Percentiles rank a stretch among this genome's conserved stretches.
phyloP scores from a whole-genome alignment of 1,139 yeast species.

The Diutina catenulata region DNA sequence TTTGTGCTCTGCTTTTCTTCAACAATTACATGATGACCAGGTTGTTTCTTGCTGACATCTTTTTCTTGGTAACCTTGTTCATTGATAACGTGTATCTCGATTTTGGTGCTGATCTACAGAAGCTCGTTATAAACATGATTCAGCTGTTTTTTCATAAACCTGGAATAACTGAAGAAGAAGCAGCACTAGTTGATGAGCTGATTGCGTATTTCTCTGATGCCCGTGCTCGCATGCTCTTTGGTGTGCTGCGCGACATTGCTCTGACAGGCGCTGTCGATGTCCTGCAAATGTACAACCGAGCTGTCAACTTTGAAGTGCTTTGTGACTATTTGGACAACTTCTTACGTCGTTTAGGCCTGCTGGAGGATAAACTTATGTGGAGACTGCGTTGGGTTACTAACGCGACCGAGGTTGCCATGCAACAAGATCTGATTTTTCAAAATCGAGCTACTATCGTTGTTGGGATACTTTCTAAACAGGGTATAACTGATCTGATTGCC shows the following conservation, averaged over 20 bases:
- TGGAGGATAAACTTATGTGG: slow-evolving; percentile 48
- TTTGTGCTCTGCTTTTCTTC: slow-evolving; percentile 59
- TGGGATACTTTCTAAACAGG: slow-evolving; percentile 57
- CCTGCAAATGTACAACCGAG: slow-evolving; percentile 34
- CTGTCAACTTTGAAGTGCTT: slow-evolving; percentile 48
- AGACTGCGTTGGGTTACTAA: slow-evolving; percentile 59
- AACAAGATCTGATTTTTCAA: slow-evolving; percentile 50
- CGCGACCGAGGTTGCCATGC: slow-evolving; percentile 55
- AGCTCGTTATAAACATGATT: slow-evolving; percentile 54
- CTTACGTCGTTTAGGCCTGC: slow-evolving; percentile 35
- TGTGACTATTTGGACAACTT: slow-evolving; percentile 51
- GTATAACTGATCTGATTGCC: slow-evolving; percentile 52
- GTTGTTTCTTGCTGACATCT: slow-evolving; percentile 59
- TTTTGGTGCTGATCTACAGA: slow-evolving; percentile 55
- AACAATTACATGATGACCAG: slow-evolving; percentile 59
- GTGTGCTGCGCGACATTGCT: slow-evolving; percentile 54
- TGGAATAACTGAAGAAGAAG: slow-evolving; percentile 32
- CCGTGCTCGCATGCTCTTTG: slow-evolving; percentile 65
- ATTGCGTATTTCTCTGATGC: slow-evolving; percentile 57
- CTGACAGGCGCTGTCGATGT: slow-evolving; percentile 15
- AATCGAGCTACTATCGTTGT: slow-evolving; percentile 61
- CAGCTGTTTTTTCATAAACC: slow-evolving; percentile 62
- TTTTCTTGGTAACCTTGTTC: slow-evolving; percentile 57
- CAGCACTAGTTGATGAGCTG: slow-evolving; percentile 34
- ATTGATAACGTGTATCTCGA: slow-evolving; percentile 66